These are phyloP conservation scores for Stevia rebaudiana DNA, from an alignment of 140 eudicot species.

Conservation along the genomic window DNA sequence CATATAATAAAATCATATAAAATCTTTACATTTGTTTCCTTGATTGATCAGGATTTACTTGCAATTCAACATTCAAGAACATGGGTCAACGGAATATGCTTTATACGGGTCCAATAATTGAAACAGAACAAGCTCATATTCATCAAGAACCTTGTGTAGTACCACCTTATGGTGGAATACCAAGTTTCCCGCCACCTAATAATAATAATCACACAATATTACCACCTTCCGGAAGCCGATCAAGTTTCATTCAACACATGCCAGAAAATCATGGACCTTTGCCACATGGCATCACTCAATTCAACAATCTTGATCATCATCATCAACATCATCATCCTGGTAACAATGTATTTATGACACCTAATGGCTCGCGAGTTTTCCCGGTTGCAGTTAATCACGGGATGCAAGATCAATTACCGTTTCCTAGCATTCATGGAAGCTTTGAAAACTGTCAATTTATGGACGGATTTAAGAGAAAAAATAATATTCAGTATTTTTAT, in stretches of 20 bases:
- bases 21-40: not conserved
- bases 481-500: constrained; percentile 40
- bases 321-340: constrained; percentile 43
- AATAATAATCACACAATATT: constrained; percentile 33
- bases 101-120: constrained; percentile 45
- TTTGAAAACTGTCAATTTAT: constrained; percentile 41
- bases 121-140: constrained; percentile 36
- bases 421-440: constrained; percentile 39
- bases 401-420: constrained; percentile 48
- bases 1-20: not conserved
- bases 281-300: constrained; percentile 48
- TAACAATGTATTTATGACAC: constrained; percentile 43
- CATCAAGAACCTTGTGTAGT: constrained; percentile 44
- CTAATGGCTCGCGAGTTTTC: constrained; percentile 46
- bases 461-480: constrained; percentile 72
- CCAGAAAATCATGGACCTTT: constrained; percentile 50
- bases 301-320: constrained; percentile 38
- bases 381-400: constrained; percentile 55
- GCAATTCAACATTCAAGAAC: constrained; percentile 22
- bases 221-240: constrained; percentile 47
- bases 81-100: constrained; percentile 50
- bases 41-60: constrained; percentile 25
- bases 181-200: constrained; percentile 47
- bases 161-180: constrained; percentile 42
- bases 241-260: constrained; percentile 47